Evolutionary conservation across 352 stramenopile species (phyloP).

Genomic region (Phytophthora lateralis): DNA sequence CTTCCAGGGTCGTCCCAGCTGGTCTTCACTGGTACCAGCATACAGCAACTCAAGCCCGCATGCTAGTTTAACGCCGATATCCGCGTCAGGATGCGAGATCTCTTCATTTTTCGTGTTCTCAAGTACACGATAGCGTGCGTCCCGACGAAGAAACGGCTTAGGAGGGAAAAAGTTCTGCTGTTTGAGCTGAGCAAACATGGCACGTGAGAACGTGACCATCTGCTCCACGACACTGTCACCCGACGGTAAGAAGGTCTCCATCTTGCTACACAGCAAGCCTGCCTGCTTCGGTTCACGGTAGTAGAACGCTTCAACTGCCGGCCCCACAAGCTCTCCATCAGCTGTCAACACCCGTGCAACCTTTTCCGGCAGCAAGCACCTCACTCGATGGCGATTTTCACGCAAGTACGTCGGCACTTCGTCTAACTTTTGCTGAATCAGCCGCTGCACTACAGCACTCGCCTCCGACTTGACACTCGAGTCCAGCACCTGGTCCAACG

Average conservation of each 20-base stretch:
- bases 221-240: conserved; percentile 23
- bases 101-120: conserved; percentile 15
- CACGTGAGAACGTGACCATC: conserved; percentile 74
- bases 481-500: conserved; percentile 39
- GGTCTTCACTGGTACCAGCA: conserved; percentile 43
- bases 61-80: conserved; percentile 78
- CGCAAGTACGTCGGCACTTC: conserved; percentile 46
- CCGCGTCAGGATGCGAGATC: conserved; percentile 27
- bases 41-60: conserved; percentile 83
- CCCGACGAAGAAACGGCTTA: conserved; percentile 48
- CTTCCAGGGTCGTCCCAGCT: conserved; percentile 49
- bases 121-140: conserved; percentile 28
- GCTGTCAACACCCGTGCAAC: conserved; percentile 40
- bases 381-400: conserved; percentile 56
- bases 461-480: conserved; percentile 29
- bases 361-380: conserved; percentile 49
- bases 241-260: conserved; percentile 52
- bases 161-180: conserved; percentile 77
- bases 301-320: conserved; percentile 77
- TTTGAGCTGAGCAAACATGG: conserved; percentile 84
- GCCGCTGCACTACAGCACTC: conserved; percentile 44
- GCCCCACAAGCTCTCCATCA: conserved; percentile 39
- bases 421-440: conserved; percentile 46
- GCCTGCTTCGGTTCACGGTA: conserved; percentile 67
- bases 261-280: conserved; percentile 52